Base-by-base conservation (phyloP, 1,139 yeast genomes). In the Zygosaccharomyces pseudobailii region DNA sequence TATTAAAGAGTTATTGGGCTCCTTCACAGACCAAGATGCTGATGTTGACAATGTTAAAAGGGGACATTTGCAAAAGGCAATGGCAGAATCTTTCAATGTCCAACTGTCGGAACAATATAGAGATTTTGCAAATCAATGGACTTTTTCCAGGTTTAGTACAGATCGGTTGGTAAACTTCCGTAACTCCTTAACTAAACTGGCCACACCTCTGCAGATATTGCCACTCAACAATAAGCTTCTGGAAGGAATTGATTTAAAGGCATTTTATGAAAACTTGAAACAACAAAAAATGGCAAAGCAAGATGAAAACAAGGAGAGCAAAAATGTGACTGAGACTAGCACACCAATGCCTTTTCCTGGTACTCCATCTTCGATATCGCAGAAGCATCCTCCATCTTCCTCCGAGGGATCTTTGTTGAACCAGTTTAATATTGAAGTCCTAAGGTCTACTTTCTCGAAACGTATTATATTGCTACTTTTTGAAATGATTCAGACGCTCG, bases 121-220 rank as follows among this genome's bases (percentile, higher is more conserved):
- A 51, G 79, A 74, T 51, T 71, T 70, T 52, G 58, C 70, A 17
- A 73, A 72, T 54, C 76, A 73, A 45, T 45, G 70, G 13, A 66
- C 73, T 8, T 38, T 75, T 4, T 65, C 75, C 0, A 61, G 63
- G 3, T 63, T 71, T 47, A 51, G 65, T 10, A 63, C 59, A 25
- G 57, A 54, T 13, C 67, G 67, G 28, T 57, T 75, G 25, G 59
- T 68, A 43, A 53, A 50, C 2, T 55, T 75, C 10, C 66, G 79
- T 57, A 75, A 75, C 55, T 58, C 65, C 9, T 46, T 75, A 28
- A 76, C 75, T 22, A 61, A 64, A 5, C 62, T 67, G 3, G 64
- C 69, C 7, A 66, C 71, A 6, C 72, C 78, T 8, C 54, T 74
- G 20, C 58, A 77, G 30, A 70, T 72, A 4, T 57, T 74, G 13